Base-by-base conservation (phyloP, 306 rosid genomes). In the Ammopiptanthus mongolicus region DNA sequence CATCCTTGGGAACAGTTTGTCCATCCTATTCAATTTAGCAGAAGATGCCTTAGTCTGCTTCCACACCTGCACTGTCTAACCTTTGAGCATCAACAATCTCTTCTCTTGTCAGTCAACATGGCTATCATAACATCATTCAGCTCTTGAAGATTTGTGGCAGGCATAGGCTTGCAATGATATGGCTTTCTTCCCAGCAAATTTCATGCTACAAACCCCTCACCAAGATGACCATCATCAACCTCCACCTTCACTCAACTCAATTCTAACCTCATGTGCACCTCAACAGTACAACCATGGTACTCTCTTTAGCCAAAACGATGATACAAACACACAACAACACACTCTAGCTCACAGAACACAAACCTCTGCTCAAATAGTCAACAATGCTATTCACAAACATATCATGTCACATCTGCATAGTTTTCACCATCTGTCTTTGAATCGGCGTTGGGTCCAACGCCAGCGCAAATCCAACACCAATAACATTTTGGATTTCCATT, bases 181-280 rank as follows among this genome's bases (percentile, higher is more conserved):
- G 96, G 90, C 90, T 42, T 90, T 92, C 87, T 92, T 92, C 71
- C 83, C 93, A 34, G 79, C 97, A 78, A 90, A 92, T 83, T 90
- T 92, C 90, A 88, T 90, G 91, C 84, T 88, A 5, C 96, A 88
- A 81, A 78, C 88, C 44, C 83, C 89, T 31, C 96, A 80, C 22
- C 87, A 87, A 41, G 90, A 90, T 23, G 88, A 86, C 28, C 84
- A 84, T 52, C 44, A 37, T 41, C 87, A 88, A 34, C 89, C 86
- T 80, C 90, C 86, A 59, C 71, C 87, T 59, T 80, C 91, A 77
- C 91, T 90, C 77, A 90, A 84, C 82, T 88, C 94, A 70, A 70
- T 90, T 58, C 79, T 90, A 23, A 86, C 89, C 17, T 87, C 97
- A 15, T 86, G 94, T 78, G 71, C 90, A 73, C 87, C 96, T 81